These are phyloP conservation scores for Malus domestica DNA, from an alignment of 306 rosid species.

Conservation along the genomic window DNA sequence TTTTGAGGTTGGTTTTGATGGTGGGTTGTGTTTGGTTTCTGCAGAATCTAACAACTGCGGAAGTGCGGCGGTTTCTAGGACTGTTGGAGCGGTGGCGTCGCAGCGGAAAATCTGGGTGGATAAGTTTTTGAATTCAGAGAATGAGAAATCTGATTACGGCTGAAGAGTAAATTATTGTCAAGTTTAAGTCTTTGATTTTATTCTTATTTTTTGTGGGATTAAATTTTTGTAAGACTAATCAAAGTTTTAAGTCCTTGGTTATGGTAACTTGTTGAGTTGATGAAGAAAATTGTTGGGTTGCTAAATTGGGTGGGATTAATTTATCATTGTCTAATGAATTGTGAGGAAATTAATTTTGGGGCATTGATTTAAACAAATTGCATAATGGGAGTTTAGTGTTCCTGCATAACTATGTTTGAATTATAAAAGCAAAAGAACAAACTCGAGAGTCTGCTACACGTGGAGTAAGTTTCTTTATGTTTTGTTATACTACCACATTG, in stretches of 20 bases:
- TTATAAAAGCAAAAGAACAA: too few relatives aligned
- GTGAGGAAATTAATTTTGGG: too few relatives aligned
- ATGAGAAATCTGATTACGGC: slow-evolving; percentile 83
- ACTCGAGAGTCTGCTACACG: not conserved
- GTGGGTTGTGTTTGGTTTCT: not conserved
- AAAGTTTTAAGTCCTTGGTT: not conserved
- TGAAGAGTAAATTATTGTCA: slow-evolving; percentile 39
- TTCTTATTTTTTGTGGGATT: not conserved
- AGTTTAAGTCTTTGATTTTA: not conserved
- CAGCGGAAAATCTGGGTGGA: slow-evolving; percentile 47
- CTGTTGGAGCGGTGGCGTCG: slow-evolving; percentile 24
- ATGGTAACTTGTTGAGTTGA: not conserved
- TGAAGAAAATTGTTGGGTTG: not conserved
- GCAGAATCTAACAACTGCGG: slow-evolving; percentile 45
- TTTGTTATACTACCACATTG: too few relatives aligned
- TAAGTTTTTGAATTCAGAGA: slow-evolving; percentile 76
- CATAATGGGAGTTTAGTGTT: too few relatives aligned
- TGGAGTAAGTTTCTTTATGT: not conserved
- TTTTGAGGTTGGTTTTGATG: slow-evolving; percentile 1
- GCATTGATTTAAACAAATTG: too few relatives aligned
- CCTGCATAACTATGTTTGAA: too few relatives aligned
- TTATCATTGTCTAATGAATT: not conserved
- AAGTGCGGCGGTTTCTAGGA: slow-evolving; percentile 33
- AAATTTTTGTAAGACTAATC: not conserved
- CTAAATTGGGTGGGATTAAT: not conserved